Evolutionary conservation across 352 stramenopile genomes (phyloP), one percentile per base, ranked within the genome.

Genomic region (Thalassiosira hispida): DNA sequence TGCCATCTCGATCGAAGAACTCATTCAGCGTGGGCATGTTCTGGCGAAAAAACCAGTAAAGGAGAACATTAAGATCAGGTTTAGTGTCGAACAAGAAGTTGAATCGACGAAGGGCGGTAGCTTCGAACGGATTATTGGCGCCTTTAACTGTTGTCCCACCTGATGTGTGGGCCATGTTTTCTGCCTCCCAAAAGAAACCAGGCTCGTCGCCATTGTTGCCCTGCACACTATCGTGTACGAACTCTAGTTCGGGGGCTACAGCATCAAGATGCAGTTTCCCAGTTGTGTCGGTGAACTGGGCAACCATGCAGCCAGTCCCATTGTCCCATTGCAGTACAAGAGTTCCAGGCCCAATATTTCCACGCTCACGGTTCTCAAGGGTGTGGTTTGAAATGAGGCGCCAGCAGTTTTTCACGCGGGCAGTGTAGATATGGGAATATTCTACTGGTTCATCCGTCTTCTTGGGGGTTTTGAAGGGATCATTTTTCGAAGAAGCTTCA

Each of bases 61-160:
- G 62, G 29, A 31, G 12, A 7, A 71, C 29, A 29, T 1, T 35
- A 40, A 71, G 47, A 3, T 49, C 2, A 2, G 14, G 9, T 14
- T 33, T n/a, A 9, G 0, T 40, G 2, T 18, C 22, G 25, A 71
- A 71, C 25, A 18, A 49, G 31, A 71, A 71, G 20, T 51, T 52
- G 62, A 44, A 61, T 2, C 47, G 62, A 47, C 62, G 44, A 44
- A 27, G 22, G 2, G 4, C 60, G 27, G 20, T 16, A 16, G 25
- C 46, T 4, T 49, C 6, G 9, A 12, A 35, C n/a, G 42, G 20
- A n/a, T n/a, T 38, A 0, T 51, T 20, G 0, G 62, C 46, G 1
- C 62, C 62, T 23, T 38, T 49, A 9, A 71, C 33, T 29, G 62
- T 71, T 20, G 62, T 71, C 16, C 62, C 62, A 25, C 62, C 62